These are phyloP conservation scores for Nissolia schottii DNA, from an alignment of 306 rosid genomes.

Conservation along the genomic window DNA sequence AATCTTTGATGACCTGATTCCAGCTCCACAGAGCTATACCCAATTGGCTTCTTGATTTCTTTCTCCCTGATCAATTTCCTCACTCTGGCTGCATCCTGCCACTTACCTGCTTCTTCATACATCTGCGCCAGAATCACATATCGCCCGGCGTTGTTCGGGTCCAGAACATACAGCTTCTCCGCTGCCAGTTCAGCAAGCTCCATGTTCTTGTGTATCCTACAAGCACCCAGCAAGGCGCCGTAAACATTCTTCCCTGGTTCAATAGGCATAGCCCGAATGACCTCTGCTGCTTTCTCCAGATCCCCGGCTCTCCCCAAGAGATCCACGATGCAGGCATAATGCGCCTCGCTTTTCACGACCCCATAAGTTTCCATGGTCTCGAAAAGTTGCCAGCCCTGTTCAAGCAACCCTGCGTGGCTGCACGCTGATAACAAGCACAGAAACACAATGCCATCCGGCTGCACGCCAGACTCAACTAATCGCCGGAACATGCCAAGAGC, in stretches of 20 bases:
- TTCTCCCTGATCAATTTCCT: constrained; percentile 60
- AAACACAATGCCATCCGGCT: constrained; percentile 53
- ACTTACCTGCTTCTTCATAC: constrained; percentile 66
- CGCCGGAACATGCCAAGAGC: constrained; percentile 52
- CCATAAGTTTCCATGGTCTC: constrained; percentile 53
- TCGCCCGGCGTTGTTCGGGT: constrained; percentile 55
- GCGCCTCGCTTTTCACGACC: constrained; percentile 50
- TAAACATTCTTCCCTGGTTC: constrained; percentile 65
- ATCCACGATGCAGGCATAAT: constrained; percentile 81
- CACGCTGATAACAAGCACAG: constrained; percentile 62
- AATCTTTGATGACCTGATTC: constrained; percentile 46
- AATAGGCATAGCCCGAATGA: constrained; percentile 61
- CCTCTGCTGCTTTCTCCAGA: constrained; percentile 49
- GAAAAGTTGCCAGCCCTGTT: constrained; percentile 54
- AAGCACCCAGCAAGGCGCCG: constrained; percentile 79
- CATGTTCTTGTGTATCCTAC: constrained; percentile 61
- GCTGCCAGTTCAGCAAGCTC: constrained; percentile 66
- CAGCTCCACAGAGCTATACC: constrained; percentile 68
- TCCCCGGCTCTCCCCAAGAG: constrained; percentile 76
- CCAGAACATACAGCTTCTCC: constrained; percentile 58
- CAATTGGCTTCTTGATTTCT: constrained; percentile 62
- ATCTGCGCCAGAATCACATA: constrained; percentile 64
- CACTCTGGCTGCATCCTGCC: constrained; percentile 71
- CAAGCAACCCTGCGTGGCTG: constrained; percentile 67
- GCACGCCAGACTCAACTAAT: constrained; percentile 37